Evolutionary conservation across 495 filamentous ascomycete species (phyloP), one percentile per base, ranked within the genome.

Genomic region (Penicillium pancosmium): DNA sequence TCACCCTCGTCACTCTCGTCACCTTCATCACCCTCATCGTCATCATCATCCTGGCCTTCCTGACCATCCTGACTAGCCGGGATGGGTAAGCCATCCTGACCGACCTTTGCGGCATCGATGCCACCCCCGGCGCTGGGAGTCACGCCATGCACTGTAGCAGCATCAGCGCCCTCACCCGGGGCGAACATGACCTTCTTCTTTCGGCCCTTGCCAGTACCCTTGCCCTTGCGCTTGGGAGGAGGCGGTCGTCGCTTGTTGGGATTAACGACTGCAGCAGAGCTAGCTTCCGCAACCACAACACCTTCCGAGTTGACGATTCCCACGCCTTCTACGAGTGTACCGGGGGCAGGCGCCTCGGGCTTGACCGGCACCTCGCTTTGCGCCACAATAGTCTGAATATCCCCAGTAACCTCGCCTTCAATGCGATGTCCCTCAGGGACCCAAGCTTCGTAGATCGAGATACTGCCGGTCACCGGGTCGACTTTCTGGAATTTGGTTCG

Each of bases 401-500:
- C 80, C 16, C 88, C 86, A 10, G 84, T 82, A 25, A 96, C 83
- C 60, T 96, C 90, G 44, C 90, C 90, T 52, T 93, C 91, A 3
- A 96, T 84, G 4, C 78, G 81, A 70, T 93, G 90, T 1, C 92
- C 92, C 56, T 92, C 90, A 4, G 86, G 82, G 5, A 94, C 84
- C 50, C 90, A 87, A 9, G 92, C 86, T 59, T 93, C 91, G 69
- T 91, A 89, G 21, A 93, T 84, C 51, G 86, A 89, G 13, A 88
- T 83, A 65, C 92, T 91, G 19, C 92, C 92, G 0, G 70, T 76
- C 2, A 84, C 84, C 0, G 88, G 84, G 65, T 95, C 91, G 8
- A 86, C 77, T 54, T 89, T 86, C 63, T 87, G 84, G 49, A 96
- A 89, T 54, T 86, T 94, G 1, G 89, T 91, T 65, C 88, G 87